Base-by-base conservation (phyloP, 345 rosid genomes). In the Bruguiera gymnorhiza region DNA sequence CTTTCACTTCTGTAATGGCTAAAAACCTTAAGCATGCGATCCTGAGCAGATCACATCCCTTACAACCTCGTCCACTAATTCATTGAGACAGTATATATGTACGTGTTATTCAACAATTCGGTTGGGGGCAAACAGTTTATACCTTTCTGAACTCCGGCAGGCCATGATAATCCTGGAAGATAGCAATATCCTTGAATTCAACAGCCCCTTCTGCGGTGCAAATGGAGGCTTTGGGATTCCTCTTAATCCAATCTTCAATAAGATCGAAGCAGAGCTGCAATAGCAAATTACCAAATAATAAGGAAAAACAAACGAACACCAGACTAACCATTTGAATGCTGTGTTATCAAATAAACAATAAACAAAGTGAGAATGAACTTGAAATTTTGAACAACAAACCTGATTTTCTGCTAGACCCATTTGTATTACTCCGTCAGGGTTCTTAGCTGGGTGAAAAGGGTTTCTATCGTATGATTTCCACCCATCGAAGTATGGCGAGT, bases 401-500 rank as follows among this genome's bases (percentile, higher is more conserved):
- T 79, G 97, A 79, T 93, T 93, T 72, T 93, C 97, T 0, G 97
- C 87, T 15, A 93, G 89, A 43, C 98, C 98, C 92, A 93, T 87
- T 74, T 93, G 98, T 71, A 93, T 90, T 30, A 92, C 81, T 0
- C 98, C 98, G 0, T 78, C 51, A 6, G 90, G 93, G 48, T 90
- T 88, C 3, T 27, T 72, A 29, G 79, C 55, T 0, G 76, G 79
- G 75, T 90, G 96, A 70, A 75, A 93, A 15, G 93, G 97, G 76
- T 87, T 73, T 27, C 64, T 75, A n/a, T 90, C 86, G 48, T 87
- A 88, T 21, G 98, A 88, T 77, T 86, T 93, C 98, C 93, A 93
- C 11, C 98, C 98, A 36, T 88, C 83, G 39, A 93, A 93, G 60
- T 93, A 93, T 0, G 89, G 86, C 0, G 97, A 87, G 26, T 90